Base-by-base conservation (phyloP, 2,329 filamentous ascomycete species). In the Phaeophleospora eucalypticola region DNA sequence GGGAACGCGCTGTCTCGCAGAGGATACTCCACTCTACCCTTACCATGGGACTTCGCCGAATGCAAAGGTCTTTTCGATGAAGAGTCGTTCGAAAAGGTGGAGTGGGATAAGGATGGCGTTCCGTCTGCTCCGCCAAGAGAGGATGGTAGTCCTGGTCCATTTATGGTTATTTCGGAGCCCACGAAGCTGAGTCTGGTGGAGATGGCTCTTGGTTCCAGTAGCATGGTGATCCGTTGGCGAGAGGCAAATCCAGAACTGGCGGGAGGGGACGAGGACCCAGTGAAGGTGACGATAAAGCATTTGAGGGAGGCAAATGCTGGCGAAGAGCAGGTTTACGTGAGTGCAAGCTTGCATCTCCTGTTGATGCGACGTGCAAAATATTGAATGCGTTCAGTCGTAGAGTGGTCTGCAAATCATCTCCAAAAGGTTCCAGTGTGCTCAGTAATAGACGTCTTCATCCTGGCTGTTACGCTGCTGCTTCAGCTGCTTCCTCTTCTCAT, bases 41-140 rank as follows among this genome's bases (percentile, higher is more conserved):
- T 81, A 14, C 79, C 79, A 0, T 83, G 78, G 79, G 54, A 58
- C 3, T 39, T 52, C 2, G 56, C 65, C 0, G 61, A 68, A 0
- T 9, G 45, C 0, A 68, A 41, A 1, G 20, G 15, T 4, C 56
- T 1, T 76, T 81, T 51, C 66, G 72, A 57, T 3, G 36, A 68
- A 57, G 41, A 16, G 0, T 59, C 58, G 0, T 75, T 76, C 40
- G 47, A 65, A 4, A 63, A 73, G 1, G 68, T 65, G 45, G 69
- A 74, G 8, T 79, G 74, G 74, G 62, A 66, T 4, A 54, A 54
- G 2, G 59, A 62, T 10, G 62, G 62, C 1, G 41, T 62, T 2
- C 48, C 57, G 27, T 55, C 54, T 1, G 45, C 51, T 2, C 39
- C 43, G 14, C 36, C 48, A 1, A 36, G 46, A 2, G 19, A 43